These are phyloP conservation scores for Baudoinia panamericana DNA, from an alignment of 495 filamentous ascomycete genomes.

Conservation along the genomic window DNA sequence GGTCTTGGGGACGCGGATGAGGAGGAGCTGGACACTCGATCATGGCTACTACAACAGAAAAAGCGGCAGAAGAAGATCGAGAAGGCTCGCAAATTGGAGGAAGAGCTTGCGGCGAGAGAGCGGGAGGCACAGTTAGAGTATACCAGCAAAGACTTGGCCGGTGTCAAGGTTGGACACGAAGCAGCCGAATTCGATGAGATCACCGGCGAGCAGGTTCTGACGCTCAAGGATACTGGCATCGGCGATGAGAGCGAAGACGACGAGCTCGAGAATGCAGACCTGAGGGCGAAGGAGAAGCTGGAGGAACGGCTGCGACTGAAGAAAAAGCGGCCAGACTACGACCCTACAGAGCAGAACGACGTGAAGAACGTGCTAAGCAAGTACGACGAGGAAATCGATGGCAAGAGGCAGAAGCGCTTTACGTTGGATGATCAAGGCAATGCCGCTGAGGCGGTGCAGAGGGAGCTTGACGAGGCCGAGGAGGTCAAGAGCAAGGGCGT, in stretches of 20 bases:
- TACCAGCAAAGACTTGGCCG: constrained; percentile 69
- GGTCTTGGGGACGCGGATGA: constrained; percentile 63
- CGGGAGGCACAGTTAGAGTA: constrained; percentile 42
- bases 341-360: constrained; percentile 63
- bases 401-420: constrained; percentile 81
- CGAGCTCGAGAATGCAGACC: constrained; percentile 71
- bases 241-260: constrained; percentile 82
- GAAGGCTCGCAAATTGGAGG: constrained; percentile 57
- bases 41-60: constrained; percentile 76
- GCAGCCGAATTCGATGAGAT: constrained; percentile 57
- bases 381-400: constrained; percentile 90
- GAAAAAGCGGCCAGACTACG: constrained; percentile 83
- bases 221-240: constrained; percentile 78
- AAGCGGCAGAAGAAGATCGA: constrained; percentile 83
- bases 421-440: constrained; percentile 67
- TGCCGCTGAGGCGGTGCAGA: constrained; percentile 48
- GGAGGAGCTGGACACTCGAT: constrained; percentile 61
- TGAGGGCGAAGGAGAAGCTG: constrained; percentile 66
- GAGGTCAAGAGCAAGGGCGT: constrained; percentile 51
- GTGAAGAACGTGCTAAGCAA: constrained; percentile 61
- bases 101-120: constrained; percentile 60
- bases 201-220: constrained; percentile 67
- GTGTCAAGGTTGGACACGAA: constrained; percentile 84
- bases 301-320: constrained; percentile 69
- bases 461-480: constrained; percentile 40